Base-by-base conservation (phyloP, 164 flowering plant genomes). In the Liquidambar formosana region DNA sequence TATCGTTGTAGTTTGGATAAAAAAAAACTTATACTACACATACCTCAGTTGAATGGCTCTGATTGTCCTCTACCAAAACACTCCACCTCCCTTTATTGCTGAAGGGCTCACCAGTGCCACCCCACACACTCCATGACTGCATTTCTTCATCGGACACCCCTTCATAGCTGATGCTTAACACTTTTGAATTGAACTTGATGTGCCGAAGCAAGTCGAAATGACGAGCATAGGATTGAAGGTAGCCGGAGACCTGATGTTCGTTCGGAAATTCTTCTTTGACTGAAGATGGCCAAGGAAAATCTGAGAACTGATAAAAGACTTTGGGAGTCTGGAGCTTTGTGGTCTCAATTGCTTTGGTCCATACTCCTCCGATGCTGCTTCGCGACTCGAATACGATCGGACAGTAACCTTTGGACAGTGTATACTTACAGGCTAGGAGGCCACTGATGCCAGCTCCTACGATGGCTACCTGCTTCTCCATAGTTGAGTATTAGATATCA, bases 381-480 rank as follows among this genome's bases (percentile, higher is more conserved):
- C 46, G 60, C 0, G 82, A 27, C 69, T 81, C 86, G 68, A 83
- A 81, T 19, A 88, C 89, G 2, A 81, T 70, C 0, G 94, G 94
- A 11, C 41, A 27, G 46, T 74, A 74, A 0, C 88, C 89, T 64
- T 80, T 85, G 21, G 83, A 81, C 1, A 82, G 45, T 10, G 63
- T 22, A 67, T 85, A 83, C 65, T 88, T 90, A 67, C 93, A 88
- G 51, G 96, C 92, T 0, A 84, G 73, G 0, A 90, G 85, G 56
- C 93, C 96, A 56, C 96, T 84, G 21, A 82, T 71, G 10, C 93
- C 96, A 28, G 92, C 92, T 25, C 93, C 93, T 18, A 88, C 51
- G 10, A 90, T 90, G 25, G 76, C 95, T 1, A 88, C 82, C 59
- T 73, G 25, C 72, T 22, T 79, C 63, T 73, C 76, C 87, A 74